These are phyloP conservation scores for Trichoderma endophyticum DNA, from an alignment of 2,329 filamentous ascomycete genomes.

Conservation along the genomic window DNA sequence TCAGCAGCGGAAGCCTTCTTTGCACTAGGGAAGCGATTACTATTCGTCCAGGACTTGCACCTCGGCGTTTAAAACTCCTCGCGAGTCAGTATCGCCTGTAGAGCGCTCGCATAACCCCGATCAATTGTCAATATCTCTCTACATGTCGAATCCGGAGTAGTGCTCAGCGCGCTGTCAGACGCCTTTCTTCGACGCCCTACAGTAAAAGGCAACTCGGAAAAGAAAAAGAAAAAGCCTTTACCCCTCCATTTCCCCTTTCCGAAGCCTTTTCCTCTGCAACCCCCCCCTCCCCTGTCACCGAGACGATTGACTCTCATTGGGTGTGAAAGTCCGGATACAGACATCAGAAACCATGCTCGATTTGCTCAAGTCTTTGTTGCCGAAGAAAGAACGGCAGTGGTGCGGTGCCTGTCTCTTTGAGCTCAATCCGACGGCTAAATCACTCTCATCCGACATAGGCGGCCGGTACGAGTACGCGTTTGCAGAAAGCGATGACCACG, in stretches of 20 bases:
- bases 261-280: not conserved
- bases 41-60: not conserved
- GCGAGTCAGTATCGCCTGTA: not conserved
- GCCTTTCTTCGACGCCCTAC: not conserved
- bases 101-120: not conserved
- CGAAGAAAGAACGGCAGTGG: not conserved
- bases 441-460: not conserved
- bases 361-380: not conserved
- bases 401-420: slow-evolving; percentile 17
- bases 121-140: not conserved
- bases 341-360: not conserved
- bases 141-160: not conserved
- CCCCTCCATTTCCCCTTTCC: not conserved
- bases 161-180: not conserved
- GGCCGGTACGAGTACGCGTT: not conserved
- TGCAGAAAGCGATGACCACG: not conserved
- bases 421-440: slow-evolving; percentile 1
- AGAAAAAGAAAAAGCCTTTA: not conserved
- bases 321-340: not conserved
- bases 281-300: not conserved
- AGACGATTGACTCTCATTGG: not conserved
- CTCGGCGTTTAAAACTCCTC: not conserved
- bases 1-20: not conserved
- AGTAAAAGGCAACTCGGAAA: not conserved
- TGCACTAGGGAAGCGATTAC: not conserved